Percentiles rank a stretch among this genome's conserved stretches.
Evolutionary conservation across 805 yeast genomes (phyloP).

Genomic region (Candida ponderosae): DNA sequence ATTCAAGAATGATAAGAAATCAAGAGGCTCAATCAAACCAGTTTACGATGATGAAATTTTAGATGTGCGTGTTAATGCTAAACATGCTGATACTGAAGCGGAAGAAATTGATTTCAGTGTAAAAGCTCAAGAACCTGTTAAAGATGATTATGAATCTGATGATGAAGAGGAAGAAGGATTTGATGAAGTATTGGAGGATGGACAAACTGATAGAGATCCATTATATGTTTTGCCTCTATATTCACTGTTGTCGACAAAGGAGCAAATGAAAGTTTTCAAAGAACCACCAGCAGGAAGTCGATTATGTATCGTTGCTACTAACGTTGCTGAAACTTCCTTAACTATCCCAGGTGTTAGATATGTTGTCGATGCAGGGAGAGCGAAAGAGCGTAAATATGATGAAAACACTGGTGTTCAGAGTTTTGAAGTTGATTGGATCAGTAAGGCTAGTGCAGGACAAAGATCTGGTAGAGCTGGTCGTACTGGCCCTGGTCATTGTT

Average conservation of each 20-base stretch:
- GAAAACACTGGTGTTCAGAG: slow-evolving; percentile 87
- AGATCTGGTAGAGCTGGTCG: slow-evolving; percentile 97
- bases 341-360: slow-evolving; percentile 94
- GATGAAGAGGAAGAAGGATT: slow-evolving; percentile 45
- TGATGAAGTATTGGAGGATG: slow-evolving; percentile 65
- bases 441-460: slow-evolving; percentile 94
- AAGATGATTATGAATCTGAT: slow-evolving; percentile 29
- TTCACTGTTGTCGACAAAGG: slow-evolving; percentile 86
- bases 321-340: slow-evolving; percentile 95
- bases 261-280: slow-evolving; percentile 89
- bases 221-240: slow-evolving; percentile 87
- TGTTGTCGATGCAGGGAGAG: slow-evolving; percentile 91
- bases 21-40: slow-evolving; percentile 7
- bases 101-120: slow-evolving; percentile 82
- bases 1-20: slow-evolving; percentile 24
- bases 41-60: slow-evolving; percentile 27
- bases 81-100: slow-evolving; percentile 66
- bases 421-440: slow-evolving; percentile 84
- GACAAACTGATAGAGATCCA: slow-evolving; percentile 68
- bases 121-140: slow-evolving; percentile 24
- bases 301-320: slow-evolving; percentile 90
- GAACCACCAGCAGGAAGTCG: slow-evolving; percentile 81
- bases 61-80: slow-evolving; percentile 43
- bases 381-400: slow-evolving; percentile 80
- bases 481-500: slow-evolving; percentile 98